Percentiles rank a stretch among this genome's conserved stretches.
These are phyloP conservation scores for Westerdykella ornata DNA, from an alignment of 2,329 filamentous ascomycete species.

Conservation along the genomic window DNA sequence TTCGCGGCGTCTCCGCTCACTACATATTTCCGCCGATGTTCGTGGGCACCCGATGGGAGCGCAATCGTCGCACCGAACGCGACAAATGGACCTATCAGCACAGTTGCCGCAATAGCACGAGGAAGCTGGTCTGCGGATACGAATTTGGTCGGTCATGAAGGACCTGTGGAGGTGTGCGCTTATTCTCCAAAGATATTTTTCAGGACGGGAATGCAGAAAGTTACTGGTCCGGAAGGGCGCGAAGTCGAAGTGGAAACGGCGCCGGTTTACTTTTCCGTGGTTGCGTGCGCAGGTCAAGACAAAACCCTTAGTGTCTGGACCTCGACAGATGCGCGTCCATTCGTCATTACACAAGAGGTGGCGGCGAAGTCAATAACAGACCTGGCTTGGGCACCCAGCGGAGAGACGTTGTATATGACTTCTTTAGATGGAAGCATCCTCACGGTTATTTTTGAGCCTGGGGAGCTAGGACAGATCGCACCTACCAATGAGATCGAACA, in stretches of 20 bases:
- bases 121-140: constrained; percentile 93
- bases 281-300: constrained; percentile 93
- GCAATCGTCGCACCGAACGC: constrained; percentile 96
- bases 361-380: constrained; percentile 90
- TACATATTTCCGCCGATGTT: constrained; percentile 92
- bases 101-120: constrained; percentile 90
- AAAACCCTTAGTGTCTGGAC: constrained; percentile 98
- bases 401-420: constrained; percentile 75
- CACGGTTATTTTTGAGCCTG: constrained; percentile 71
- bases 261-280: constrained; percentile 69
- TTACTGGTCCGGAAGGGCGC: constrained; percentile 51
- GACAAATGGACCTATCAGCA: constrained; percentile 94
- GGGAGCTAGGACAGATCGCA: constrained; percentile 85
- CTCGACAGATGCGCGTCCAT: constrained; percentile 84
- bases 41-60: constrained; percentile 95
- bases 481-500: constrained; percentile 85
- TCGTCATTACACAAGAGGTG: constrained; percentile 84
- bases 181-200: constrained; percentile 91
- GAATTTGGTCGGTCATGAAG: constrained; percentile 94
- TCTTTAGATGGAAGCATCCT: constrained; percentile 87
- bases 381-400: constrained; percentile 88
- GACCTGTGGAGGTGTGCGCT: constrained; percentile 91
- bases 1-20: constrained; percentile 90
- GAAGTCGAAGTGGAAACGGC: constrained; percentile 40
- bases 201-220: constrained; percentile 24